Conservation (phyloP, 257 asterid genomes). For the Dorcoceras hygrometricum region DNA sequence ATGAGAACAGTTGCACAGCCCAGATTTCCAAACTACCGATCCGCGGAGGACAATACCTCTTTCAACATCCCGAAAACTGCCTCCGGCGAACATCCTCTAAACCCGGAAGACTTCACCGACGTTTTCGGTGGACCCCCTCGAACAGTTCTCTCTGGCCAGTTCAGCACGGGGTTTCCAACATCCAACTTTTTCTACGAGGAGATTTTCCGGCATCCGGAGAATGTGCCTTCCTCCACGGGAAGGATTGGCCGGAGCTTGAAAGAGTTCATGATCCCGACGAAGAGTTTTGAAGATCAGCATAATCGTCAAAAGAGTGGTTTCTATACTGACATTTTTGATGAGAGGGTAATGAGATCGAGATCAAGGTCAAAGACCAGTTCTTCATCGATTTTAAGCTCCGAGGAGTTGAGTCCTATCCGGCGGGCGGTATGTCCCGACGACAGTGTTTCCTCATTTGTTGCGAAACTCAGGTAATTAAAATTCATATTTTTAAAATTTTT, state of each 20-base stretch:
- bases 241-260: conserved; percentile 55
- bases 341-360: conserved; percentile 48
- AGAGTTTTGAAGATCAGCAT: conserved; percentile 24
- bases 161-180: conserved; percentile 32
- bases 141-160: conserved; percentile 47
- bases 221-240: conserved; percentile 23
- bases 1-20: not conserved
- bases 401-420: conserved; percentile 72
- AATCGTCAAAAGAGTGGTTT: conserved; percentile 35
- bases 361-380: conserved; percentile 65
- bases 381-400: conserved; percentile 69
- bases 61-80: conserved; percentile 29
- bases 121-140: conserved; percentile 88
- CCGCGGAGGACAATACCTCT: conserved; percentile 34
- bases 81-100: conserved; percentile 34
- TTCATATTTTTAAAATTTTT: not conserved
- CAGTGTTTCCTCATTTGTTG: conserved; percentile 49
- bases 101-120: conserved; percentile 64
- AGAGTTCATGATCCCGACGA: conserved; percentile 59
- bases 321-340: conserved; percentile 61
- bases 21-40: conserved; percentile 27
- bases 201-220: conserved; percentile 44
- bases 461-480: conserved; percentile 57
- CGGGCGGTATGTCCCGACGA: conserved; percentile 39
- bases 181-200: conserved; percentile 43